These are phyloP conservation scores for Filobasidium uniguttulatum DNA, from an alignment of 1,284 basidiomycete genomes.

Conservation along the genomic window DNA sequence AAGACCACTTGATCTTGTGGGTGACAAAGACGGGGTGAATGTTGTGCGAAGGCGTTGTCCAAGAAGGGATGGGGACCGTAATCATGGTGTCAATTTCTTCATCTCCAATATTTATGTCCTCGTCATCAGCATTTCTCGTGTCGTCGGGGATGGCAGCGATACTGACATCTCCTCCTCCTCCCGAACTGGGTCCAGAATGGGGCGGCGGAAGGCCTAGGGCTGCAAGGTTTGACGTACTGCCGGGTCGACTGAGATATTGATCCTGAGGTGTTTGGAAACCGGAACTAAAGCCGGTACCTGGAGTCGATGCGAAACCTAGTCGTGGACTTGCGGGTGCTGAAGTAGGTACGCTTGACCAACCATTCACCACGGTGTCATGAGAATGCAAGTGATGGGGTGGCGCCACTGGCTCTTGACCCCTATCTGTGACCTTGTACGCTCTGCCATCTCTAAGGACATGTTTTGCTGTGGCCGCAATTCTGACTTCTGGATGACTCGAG, in stretches of 20 bases:
- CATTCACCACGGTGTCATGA: slow-evolving; percentile 3
- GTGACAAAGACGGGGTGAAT: slow-evolving; percentile 51
- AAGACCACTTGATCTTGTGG: slow-evolving; percentile 48
- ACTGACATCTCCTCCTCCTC: background rate
- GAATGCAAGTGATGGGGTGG: slow-evolving; percentile 11
- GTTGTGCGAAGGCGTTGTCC: slow-evolving; percentile 48
- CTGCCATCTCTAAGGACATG: slow-evolving; percentile 58
- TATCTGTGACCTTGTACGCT: slow-evolving; percentile 29
- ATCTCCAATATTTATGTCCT: slow-evolving; percentile 30
- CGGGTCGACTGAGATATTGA: slow-evolving; percentile 6
- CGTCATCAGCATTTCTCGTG: slow-evolving; percentile 17
- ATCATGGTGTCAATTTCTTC: slow-evolving; percentile 40
- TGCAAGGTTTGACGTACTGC: slow-evolving; percentile 6
- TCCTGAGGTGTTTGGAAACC: slow-evolving; percentile 8
- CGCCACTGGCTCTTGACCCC: slow-evolving; percentile 8
- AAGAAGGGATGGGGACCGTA: slow-evolving; percentile 37
- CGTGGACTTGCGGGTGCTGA: slow-evolving; percentile 10
- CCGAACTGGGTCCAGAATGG: slow-evolving; percentile 4
- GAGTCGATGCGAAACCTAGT: background rate
- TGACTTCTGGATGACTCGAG: slow-evolving; percentile 50
- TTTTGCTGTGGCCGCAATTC: slow-evolving; percentile 49
- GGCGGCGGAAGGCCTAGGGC: too few relatives aligned
- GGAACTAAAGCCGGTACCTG: background rate
- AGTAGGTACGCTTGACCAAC: slow-evolving; percentile 6
- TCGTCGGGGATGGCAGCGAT: slow-evolving; percentile 13